phyloP scores from a whole-genome alignment of 1,284 basidiomycete genomes.

The Pseudozyma sp. region DNA sequence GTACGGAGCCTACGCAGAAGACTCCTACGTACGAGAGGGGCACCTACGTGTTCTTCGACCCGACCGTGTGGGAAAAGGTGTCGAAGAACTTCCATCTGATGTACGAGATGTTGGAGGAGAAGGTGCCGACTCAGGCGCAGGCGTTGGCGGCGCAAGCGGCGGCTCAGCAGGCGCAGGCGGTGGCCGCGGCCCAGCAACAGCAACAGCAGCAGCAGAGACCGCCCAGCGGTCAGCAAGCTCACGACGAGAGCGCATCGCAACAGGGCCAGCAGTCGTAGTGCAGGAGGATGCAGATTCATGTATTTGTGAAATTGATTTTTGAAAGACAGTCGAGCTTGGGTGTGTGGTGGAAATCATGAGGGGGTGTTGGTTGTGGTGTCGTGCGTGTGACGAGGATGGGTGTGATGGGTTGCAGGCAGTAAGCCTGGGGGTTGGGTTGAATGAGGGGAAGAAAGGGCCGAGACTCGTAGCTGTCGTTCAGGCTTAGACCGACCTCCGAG shows the following conservation, averaged over 20 bases:
- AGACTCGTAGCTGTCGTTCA: too few species aligned
- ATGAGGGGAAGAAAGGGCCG: too few species aligned
- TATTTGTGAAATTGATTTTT: too few species aligned
- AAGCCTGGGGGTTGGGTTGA: too few species aligned
- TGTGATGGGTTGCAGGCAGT: too few species aligned
- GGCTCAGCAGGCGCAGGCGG: constrained; percentile 42
- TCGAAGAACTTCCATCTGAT: constrained; percentile 81
- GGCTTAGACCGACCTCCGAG: too few species aligned
- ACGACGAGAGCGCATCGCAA: neutral
- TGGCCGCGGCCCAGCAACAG: constrained; percentile 29
- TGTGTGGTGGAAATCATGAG: too few species aligned
- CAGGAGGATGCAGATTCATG: too few species aligned
- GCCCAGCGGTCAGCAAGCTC: neutral
- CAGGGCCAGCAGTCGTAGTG: neutral
- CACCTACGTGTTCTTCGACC: constrained; percentile 90
- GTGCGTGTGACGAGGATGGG: too few species aligned
- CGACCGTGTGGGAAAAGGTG: constrained; percentile 84
- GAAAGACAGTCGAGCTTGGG: too few species aligned
- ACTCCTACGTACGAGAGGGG: constrained; percentile 89
- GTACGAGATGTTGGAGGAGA: constrained; percentile 88
- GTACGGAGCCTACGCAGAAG: constrained; percentile 84
- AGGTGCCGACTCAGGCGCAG: constrained; percentile 69
- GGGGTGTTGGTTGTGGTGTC: too few species aligned
- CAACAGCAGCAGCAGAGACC: constrained; percentile 23
- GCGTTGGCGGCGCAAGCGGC: constrained; percentile 44